These are phyloP conservation scores for Naganishia randhawae DNA, from an alignment of 768 basidiomycete species.

Conservation along the genomic window DNA sequence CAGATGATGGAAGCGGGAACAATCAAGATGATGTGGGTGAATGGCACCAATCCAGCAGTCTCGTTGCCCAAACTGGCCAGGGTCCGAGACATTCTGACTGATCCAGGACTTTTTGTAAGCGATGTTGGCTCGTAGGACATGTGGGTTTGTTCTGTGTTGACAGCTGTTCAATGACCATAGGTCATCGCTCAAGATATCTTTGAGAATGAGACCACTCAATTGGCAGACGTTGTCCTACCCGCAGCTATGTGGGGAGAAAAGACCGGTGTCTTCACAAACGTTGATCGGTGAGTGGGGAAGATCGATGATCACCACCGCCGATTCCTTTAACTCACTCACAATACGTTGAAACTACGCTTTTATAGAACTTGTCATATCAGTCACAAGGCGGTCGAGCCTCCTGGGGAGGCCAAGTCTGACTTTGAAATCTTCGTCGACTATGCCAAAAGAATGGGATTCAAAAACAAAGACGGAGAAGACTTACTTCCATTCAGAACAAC, in stretches of 20 bases:
- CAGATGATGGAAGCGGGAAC: conserved; percentile 33
- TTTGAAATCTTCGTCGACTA: conserved; percentile 38
- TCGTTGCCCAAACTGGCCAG: conserved; percentile 33
- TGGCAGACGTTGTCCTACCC: conserved; percentile 37
- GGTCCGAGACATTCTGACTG: conserved; percentile 29
- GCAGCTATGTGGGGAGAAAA: conserved; percentile 34
- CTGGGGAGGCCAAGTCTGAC: conserved; percentile 34
- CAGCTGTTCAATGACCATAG: background rate
- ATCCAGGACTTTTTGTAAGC: conserved; percentile 33
- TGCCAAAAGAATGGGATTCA: conserved; percentile 34
- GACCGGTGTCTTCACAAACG: conserved; percentile 34
- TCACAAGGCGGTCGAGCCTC: conserved; percentile 36
- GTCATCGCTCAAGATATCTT: conserved; percentile 37
- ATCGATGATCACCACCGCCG: background rate
- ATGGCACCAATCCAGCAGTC: conserved; percentile 35
- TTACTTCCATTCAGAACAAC: conserved; percentile 30
- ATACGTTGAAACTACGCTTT: background rate
- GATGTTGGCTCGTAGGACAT: background rate
- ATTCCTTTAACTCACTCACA: background rate
- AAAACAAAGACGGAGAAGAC: conserved; percentile 33
- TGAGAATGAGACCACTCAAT: conserved; percentile 35
- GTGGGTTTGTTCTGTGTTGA: background rate
- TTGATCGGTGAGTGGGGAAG: conserved; percentile 26
- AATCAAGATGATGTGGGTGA: conserved; percentile 38
- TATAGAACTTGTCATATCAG: conserved; percentile 33